Base-by-base conservation (phyloP, 495 filamentous ascomycete genomes). In the Aspergillus sparsus region DNA sequence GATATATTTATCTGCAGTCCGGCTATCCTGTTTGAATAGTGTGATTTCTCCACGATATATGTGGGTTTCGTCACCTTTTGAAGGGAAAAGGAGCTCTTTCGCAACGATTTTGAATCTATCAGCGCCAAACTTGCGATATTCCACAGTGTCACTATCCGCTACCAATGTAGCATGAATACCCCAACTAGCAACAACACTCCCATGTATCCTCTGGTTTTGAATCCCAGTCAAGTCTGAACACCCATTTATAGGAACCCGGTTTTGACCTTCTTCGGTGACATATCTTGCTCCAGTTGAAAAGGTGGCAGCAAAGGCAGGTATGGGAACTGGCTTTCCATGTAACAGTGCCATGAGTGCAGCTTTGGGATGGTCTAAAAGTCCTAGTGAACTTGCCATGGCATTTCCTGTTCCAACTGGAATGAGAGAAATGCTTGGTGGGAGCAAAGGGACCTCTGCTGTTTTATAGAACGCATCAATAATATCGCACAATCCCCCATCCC, bases 321-420 rank as follows among this genome's bases (percentile, higher is more conserved):
- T 64, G 1, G 71, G 73, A 62, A 78, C 75, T 18, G 83, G 73
- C 44, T 82, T 71, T 2, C 89, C 78, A 12, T 69, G 74, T 6
- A 76, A 68, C 53, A 92, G 70, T 21, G 68, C 57, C 27, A 55
- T 61, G 12, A 82, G 63, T 42, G 69, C 71, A 13, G 64, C 61
- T 32, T 61, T 52, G 11, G 69, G 66, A 12, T 65, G 57, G 9
- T 54, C 55, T 8, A 76, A 67, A 21, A 80, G 60, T 54, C 77
- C 78, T 39, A 73, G 74, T 3, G 91, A 95, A 67, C 86, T 82
- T 39, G 91, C 90, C 60, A 96, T 83, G 3, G 93, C 93, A 73
- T 97, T 98, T 27, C 89, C 93, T 3, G 93, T 96, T 3, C 93
- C 93, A 15, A 92, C 80, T 1, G 91, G 87, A 5, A 96, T 71